Base-by-base conservation (phyloP, 2,329 filamentous ascomycete species). In the Hypoxylon sp. region DNA sequence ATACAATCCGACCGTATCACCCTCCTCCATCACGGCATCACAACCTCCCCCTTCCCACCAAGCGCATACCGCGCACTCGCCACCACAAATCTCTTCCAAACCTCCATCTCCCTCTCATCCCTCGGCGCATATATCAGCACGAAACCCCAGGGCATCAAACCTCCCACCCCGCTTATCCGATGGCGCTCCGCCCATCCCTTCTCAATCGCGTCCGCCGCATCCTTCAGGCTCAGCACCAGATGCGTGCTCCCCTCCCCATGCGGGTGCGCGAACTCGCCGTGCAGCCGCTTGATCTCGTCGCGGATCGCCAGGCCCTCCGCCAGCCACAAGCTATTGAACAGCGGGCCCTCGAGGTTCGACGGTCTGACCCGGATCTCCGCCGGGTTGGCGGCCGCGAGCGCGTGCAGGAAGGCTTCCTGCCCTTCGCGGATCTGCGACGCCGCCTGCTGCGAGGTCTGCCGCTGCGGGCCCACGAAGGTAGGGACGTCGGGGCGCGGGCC, bases 101-200 rank as follows among this genome's bases (percentile, higher is more conserved):
- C 57, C 13, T 65, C 66, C 19, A 78, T 64, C 69, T 80, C 79
- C 1, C 51, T 70, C 2, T 75, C 74, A 17, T 78, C 70, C 20
- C 79, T 71, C 22, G 78, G 79, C 20, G 77, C 78, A 48, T 80
- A 81, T 1, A 81, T 50, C 60, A 81, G 58, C 41, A 80, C 67
- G 57, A 76, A 81, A 2, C 70, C 68, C 67, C 72, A 73, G 6
- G 77, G 76, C 26, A 78, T 8, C 1, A 68, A 41, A 1, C 37
- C 19, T 0, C 62, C 41, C 1, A 66, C 68, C 8, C 76, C 76
- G 30, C 73, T 73, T 54, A 80, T 73, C 20, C 68, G 69, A 59
- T 80, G 79, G 4, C 79, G 71, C 68, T 79, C 74, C 6, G 72
- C 77, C 79, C 79, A 81, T 0, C 78, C 76, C 41, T 65, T 70